Evolutionary conservation across 352 stramenopile genomes (phyloP), one percentile per base, ranked within the genome.

Genomic region (Phytophthora pisi): DNA sequence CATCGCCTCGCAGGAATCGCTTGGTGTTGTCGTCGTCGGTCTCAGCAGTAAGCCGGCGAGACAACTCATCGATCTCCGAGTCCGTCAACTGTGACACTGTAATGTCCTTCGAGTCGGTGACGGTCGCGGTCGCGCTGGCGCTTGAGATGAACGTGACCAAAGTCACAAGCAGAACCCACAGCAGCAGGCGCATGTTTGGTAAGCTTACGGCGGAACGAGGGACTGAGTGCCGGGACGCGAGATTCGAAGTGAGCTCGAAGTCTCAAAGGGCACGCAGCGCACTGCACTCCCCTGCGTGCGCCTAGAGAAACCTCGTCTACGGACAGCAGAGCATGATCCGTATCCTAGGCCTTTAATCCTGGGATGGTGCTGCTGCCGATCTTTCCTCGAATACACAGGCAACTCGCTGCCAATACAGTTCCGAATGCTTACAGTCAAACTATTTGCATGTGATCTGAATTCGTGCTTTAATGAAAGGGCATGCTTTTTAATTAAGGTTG

Each of bases 311-410:
- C 34, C 34, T 16, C 34, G 34, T 40, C 34, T 40, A n/a, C 10
- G 5, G 38, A 16, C 16, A 47, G 51, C 61, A 68, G 49, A 68
- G 52, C 43, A 62, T 68, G 61, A 51, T 55, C 61, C 56, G 43
- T 24, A 40, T 40, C 34, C 34, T 40, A 15, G 34, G 11, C 10
- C 15, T 40, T 40, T 20, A 20, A 40, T 40, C 34, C 34, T 40
- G 10, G 34, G 34, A 40, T 40, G 34, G 34, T 40, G 34, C 5
- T 40, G 34, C 34, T 16, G 11, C 34, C 34, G 34, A 40, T 40
- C 34, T 40, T 40, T 40, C 34, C 34, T 16, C 11, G 34, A 40
- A 15, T 28, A 28, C 26, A 5, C 26, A 28, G 4, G 2, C 26
- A 28, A 28, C 26, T 28, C 20, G 20, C 20, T 20, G 20, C 20